A percentile compares a stretch with the other conserved stretches of the same genome.
Conservation (phyloP, 2,329 filamentous ascomycete genomes). For the Phyllosticta citrichinensis region DNA sequence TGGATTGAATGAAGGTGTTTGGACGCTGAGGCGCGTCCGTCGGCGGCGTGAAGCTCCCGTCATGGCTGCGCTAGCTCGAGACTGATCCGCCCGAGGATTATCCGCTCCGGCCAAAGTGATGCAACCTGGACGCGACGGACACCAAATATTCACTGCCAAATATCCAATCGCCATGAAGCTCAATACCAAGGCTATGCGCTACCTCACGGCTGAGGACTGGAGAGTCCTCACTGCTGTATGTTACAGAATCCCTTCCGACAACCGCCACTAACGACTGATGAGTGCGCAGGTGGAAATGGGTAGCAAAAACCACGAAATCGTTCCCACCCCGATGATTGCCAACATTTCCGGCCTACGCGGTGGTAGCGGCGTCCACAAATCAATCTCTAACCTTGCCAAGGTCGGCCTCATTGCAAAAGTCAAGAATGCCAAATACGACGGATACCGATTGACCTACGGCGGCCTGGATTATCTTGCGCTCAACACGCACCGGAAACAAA, state of each 20-base stretch:
- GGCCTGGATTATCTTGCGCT: constrained; percentile 96
- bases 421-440: constrained; percentile 95
- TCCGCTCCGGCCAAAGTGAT: constrained; percentile 5
- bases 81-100: not conserved
- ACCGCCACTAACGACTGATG: constrained; percentile 27
- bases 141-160: not conserved
- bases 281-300: constrained; percentile 71
- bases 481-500: constrained; percentile 72
- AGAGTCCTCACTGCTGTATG: constrained; percentile 79
- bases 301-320: constrained; percentile 93
- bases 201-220: constrained; percentile 90
- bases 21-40: constrained; percentile 3
- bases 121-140: not conserved
- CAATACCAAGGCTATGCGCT: constrained; percentile 86
- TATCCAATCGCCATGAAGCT: constrained; percentile 63
- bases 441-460: constrained; percentile 92
- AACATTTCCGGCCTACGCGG: constrained; percentile 68
- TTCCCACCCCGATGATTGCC: constrained; percentile 80
- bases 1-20: constrained; percentile 3
- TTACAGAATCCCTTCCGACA: constrained; percentile 14
- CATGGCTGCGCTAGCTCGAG: not conserved
- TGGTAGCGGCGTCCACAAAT: constrained; percentile 67
- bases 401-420: constrained; percentile 81
- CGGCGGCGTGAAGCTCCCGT: constrained; percentile 10
- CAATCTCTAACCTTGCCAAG: constrained; percentile 87